Base-by-base conservation (phyloP, 768 basidiomycete species). In the Holtermanniella nyarrowii region DNA sequence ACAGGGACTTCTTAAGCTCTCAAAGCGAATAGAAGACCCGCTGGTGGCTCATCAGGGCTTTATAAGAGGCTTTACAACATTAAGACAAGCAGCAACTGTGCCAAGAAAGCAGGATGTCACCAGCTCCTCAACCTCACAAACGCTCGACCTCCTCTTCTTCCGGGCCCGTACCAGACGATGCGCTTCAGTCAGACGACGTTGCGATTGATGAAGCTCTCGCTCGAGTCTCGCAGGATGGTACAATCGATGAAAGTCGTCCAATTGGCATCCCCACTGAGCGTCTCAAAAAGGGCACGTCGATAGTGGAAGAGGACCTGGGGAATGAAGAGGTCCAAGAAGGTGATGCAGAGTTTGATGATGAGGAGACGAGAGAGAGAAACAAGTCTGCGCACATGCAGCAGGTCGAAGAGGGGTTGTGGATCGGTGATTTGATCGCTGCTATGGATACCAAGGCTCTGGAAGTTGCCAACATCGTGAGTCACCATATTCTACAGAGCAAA, bases 331-430 rank as follows among this genome's bases (percentile, higher is more conserved):
- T n/a, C n/a, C n/a, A 83, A 0, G 78, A 77, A 21, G 81, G 82
- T 4, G 85, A 86, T 51, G 74, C 75, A 3, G 85, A 83, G 25
- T 80, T 84, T 14, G 77, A 70, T 22, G 84, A 80, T 20, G 85
- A 84, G 11, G 81, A 83, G 60, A 78, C 70, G 25, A 77, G 71
- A 5, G 80, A 81, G 39, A 81, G 80, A 22, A 86, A 88, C 68
- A 88, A 91, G 68, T 56, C 72, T 13, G 86, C 88, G 61, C 87
- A 88, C 63, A 86, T 91, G 83, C 80, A 91, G 73, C 79, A 89
- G 72, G 76, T 93, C 26, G 76, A 85, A 14, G 80, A 80, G 25
- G 79, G 82, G 3, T 72, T 95, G 1, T 93, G 88, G 89, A 79
- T 95, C 21, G 88, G 89, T 5, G 80, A 87, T 73, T 71, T 90